Percentiles rank a stretch among this genome's conserved stretches.
phyloP scores from a whole-genome alignment of 2,329 filamentous ascomycete species.

The Boeremia exigua region DNA sequence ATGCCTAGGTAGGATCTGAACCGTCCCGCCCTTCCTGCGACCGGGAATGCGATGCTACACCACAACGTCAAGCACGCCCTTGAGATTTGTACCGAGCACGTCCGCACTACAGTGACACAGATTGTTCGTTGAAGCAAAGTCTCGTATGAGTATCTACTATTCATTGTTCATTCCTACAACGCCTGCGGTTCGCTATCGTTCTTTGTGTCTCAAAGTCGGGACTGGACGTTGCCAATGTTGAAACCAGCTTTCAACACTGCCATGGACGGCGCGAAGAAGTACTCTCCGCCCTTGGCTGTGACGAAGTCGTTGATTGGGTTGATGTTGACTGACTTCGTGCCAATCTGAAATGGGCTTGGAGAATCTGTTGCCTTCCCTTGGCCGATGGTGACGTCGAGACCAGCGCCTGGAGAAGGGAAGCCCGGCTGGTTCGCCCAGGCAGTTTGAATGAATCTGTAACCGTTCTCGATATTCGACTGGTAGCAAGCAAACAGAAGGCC shows the following conservation, averaged over 20 bases:
- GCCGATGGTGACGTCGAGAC: conserved; percentile 13
- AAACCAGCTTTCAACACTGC: conserved; percentile 10
- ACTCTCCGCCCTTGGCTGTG: conserved; percentile 12
- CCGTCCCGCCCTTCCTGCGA: too few species aligned
- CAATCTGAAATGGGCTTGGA: conserved; percentile 6
- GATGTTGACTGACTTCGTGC: conserved; percentile 8
- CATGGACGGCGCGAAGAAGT: conserved; percentile 15
- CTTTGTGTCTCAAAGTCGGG: background rate
- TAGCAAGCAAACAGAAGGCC: conserved; percentile 14
- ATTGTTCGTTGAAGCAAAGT: background rate
- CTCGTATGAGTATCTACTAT: background rate
- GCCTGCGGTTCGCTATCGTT: background rate
- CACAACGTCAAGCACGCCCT: too few species aligned
- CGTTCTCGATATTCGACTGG: conserved; percentile 14
- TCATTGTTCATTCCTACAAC: background rate
- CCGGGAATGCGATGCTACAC: too few species aligned
- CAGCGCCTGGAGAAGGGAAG: conserved; percentile 6
- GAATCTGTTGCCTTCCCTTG: conserved; percentile 7
- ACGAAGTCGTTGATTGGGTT: conserved; percentile 16
- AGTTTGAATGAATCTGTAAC: conserved; percentile 13
- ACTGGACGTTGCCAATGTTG: conserved; percentile 2
- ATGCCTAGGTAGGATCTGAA: too few species aligned
- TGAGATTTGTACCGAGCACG: background rate
- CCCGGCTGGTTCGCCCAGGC: conserved; percentile 2
- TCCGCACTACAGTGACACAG: background rate